These are phyloP conservation scores for Arthonia radiata DNA, from an alignment of 495 filamentous ascomycete genomes.

Conservation along the genomic window DNA sequence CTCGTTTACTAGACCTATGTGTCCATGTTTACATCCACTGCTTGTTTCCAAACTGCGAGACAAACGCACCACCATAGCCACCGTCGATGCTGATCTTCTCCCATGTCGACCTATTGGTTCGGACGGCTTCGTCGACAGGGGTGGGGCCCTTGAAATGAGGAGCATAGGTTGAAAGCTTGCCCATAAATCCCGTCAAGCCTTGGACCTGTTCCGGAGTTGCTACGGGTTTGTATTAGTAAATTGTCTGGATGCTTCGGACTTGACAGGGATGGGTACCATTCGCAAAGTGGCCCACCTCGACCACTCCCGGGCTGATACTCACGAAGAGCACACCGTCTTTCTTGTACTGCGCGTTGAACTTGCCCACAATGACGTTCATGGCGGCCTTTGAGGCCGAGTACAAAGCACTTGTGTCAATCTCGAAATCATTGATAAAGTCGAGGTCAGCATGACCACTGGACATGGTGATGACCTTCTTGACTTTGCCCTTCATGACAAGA, in stretches of 20 bases:
- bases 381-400: constrained; percentile 22
- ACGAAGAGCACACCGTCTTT: constrained; percentile 27
- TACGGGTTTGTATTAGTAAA: constrained; percentile 7
- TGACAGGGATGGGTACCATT: constrained; percentile 7
- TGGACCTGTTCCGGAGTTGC: constrained; percentile 16
- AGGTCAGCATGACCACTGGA: constrained; percentile 23
- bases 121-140: constrained; percentile 19
- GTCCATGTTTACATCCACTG: constrained; percentile 20
- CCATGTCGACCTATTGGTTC: constrained; percentile 12
- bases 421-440: constrained; percentile 15
- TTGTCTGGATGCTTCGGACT: constrained; percentile 1
- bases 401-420: constrained; percentile 10
- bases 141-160: constrained; percentile 25
- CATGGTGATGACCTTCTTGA: constrained; percentile 30
- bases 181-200: constrained; percentile 8
- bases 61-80: constrained; percentile 23
- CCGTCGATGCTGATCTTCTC: constrained; percentile 22
- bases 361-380: constrained; percentile 18
- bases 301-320: constrained; percentile 21
- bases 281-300: constrained; percentile 15
- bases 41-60: constrained; percentile 30
- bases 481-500: constrained; percentile 20
- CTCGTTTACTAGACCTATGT: no score
- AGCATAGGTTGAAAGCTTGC: constrained; percentile 17
- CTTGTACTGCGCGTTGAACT: constrained; percentile 26